Evolutionary conservation across 1,284 basidiomycete genomes (phyloP).

Genomic region (Malassezia psittaci): DNA sequence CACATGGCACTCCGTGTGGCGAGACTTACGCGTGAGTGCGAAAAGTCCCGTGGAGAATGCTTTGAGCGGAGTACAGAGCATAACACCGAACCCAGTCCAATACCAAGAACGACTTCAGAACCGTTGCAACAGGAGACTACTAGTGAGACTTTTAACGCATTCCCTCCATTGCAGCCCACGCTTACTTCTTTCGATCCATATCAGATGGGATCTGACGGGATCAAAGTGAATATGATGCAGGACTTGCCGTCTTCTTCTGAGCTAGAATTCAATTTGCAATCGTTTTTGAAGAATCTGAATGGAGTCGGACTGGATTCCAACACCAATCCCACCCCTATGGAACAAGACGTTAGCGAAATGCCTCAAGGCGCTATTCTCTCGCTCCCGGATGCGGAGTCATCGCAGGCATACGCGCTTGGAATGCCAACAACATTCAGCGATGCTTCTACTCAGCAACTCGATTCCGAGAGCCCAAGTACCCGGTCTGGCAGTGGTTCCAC

Average conservation of each 20-base stretch:
- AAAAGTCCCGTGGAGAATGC: not conserved
- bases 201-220: not conserved
- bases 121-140: not conserved
- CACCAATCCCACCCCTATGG: not conserved
- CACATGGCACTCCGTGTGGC: constrained; percentile 4
- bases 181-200: not conserved
- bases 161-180: not conserved
- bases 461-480: not conserved
- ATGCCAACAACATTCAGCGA: not conserved
- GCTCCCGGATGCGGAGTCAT: not conserved
- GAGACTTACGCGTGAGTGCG: not conserved
- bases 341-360: no score
- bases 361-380: not conserved
- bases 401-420: not conserved
- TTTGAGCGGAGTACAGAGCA: no score
- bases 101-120: not conserved
- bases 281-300: not conserved
- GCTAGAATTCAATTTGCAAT: not conserved
- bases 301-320: not conserved
- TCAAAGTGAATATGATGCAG: not conserved
- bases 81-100: not conserved
- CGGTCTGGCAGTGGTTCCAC: not conserved
- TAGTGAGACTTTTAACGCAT: not conserved
- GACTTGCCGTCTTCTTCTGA: not conserved
- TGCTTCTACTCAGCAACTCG: not conserved